Base-by-base conservation (phyloP, 176 grass and related monocot genomes). In the Musa itinerans region DNA sequence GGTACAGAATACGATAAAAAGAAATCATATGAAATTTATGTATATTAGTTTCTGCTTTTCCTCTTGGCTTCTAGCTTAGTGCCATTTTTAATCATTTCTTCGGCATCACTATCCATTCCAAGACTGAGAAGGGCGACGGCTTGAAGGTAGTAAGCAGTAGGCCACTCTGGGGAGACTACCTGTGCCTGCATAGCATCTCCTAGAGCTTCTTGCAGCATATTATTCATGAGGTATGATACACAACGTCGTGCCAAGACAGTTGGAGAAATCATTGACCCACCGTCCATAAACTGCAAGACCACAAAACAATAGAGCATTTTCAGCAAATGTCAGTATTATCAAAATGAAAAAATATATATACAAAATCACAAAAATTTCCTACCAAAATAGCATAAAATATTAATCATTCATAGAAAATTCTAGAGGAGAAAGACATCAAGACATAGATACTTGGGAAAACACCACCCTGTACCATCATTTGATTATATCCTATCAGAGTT, bases 231-330 rank as follows among this genome's bases (percentile, higher is more conserved):
- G 19, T 96, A 86, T 0, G 79, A 84, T 0, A 96, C 80, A 27
- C 89, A 87, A 26, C 89, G 83, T 7, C 93, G 83, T 21, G n/a
- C 87, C 6, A 96, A 71, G 53, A 96, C 80, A 2, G 87, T 90
- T 13, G 87, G 93, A 71, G 87, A 88, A 53, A 90, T 80, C 59
- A 84, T 83, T 21, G 81, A 83, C 50, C 85, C 93, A 19, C 72
- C 78, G 55, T 84, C 83, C 3, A 92, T 80, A 55, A 96, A 86
- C 93, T 92, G 80, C 48, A 83, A 77, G 81, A 65, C 34, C 52
- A 65, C 67, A 82, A 68, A 27, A 0, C 43, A 80, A 1, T 25
- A 52, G 11, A 48, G 29, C 61, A 54, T 27, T n/a, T 57, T 53
- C 10, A 22, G 9, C 6, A 20, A 9, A 17, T 76, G n/a, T 15